Base-by-base conservation (phyloP, 768 basidiomycete species). In the Psilocybe cubensis region DNA sequence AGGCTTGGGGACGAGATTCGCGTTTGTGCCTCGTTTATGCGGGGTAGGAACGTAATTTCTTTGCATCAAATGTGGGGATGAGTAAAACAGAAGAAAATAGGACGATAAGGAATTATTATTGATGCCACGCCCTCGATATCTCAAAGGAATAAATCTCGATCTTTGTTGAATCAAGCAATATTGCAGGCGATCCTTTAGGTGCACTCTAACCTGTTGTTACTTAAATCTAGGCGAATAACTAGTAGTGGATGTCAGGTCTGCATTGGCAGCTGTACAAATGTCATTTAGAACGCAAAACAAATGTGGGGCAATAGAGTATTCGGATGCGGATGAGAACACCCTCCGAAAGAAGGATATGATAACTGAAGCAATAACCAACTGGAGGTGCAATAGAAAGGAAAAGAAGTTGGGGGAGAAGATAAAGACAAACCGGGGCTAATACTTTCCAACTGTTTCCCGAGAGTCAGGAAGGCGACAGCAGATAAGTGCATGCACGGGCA, bases 1-100 rank as follows among this genome's bases (percentile, higher is more conserved):
- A 33, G 31, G 31, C 31, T 14, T 33, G 31, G 14, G 35, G 35
- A n/a, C 35, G 35, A 38, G 14, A 38, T 38, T 38, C 10, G n/a
- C 8, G 35, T 38, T 38, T 11, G 0, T 33, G 35, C 10, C 14
- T 38, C 35, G 11, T 9, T 17, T 49, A 58, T 62, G 57, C 49
- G 57, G 57, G 57, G 60, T 41, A 58, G 57, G 45, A 43, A 43
- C 46, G 40, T 41, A 48, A 29, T 48, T 29, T 58, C 2, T 38
- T 1, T 38, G 35, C 58, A 54, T 57, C 56, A 49, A 6, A 44
- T 62, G 57, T 53, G 60, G 60, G 57, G 54, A 58, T 52, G 42
- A 44, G 52, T 43, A 43, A 25, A 47, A 11, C 14, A 11, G 21
- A 21, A 44, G 12, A 25, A 46, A 27, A 29, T 29, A 31, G 23